Evolutionary conservation across 768 basidiomycete species (phyloP).

Genomic region (Mycena kentingensis): DNA sequence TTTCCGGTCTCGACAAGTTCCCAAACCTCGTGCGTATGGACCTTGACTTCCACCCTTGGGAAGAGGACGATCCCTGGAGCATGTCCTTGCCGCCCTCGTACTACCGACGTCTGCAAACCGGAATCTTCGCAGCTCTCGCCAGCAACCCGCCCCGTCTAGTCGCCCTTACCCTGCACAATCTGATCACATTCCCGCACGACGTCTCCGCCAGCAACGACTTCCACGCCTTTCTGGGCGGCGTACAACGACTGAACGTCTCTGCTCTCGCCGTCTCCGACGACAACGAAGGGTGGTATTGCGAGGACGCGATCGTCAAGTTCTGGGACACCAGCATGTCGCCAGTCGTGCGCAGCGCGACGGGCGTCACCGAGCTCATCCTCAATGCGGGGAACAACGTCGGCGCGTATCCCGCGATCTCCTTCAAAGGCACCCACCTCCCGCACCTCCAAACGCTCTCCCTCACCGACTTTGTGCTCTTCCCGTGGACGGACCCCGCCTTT

Average conservation of each 20-base stretch:
- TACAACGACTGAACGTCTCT: background rate
- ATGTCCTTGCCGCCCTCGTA: conserved; percentile 2
- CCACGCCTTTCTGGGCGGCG: background rate
- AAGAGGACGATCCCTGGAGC: background rate
- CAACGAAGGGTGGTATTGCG: background rate
- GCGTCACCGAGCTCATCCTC: conserved; percentile 3
- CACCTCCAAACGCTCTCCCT: background rate
- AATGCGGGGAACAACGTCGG: conserved; percentile 7
- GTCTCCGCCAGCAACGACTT: conserved; percentile 4
- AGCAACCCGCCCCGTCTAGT: conserved; percentile 1
- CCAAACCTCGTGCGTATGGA: conserved; percentile 2
- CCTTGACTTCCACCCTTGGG: conserved; percentile 2
- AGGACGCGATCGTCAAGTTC: background rate
- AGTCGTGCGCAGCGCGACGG: background rate
- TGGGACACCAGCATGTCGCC: background rate
- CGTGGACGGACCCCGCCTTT: too few relatives aligned
- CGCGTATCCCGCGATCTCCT: background rate
- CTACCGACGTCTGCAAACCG: conserved; percentile 5
- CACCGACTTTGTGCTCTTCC: conserved; percentile 2
- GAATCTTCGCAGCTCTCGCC: conserved; percentile 7
- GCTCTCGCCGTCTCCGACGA: background rate
- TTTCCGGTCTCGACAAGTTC: conserved; percentile 2
- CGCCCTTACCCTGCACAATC: conserved; percentile 1
- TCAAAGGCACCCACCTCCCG: background rate
- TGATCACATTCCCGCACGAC: conserved; percentile 5